Evolutionary conservation across 1,139 yeast species (phyloP), one percentile per base, ranked within the genome.

Genomic region (Petasospora fabianii): DNA sequence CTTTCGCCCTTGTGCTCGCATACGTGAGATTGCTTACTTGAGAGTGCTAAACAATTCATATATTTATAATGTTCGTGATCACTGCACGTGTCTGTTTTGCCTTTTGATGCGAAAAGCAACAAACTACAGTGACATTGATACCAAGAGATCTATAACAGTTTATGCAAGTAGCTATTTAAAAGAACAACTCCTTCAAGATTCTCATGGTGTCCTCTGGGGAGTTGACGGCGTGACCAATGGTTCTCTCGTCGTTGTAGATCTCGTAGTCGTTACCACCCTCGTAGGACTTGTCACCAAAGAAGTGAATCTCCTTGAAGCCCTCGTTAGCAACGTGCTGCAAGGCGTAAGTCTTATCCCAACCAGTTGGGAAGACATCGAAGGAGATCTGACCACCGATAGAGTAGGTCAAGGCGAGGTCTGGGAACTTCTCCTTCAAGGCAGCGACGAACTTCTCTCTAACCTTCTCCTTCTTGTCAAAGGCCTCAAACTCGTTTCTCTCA

Each of bases 341-440:
- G 68, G 96, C 86, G 72, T 90, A 94, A 48, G 98, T 94, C 79
- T 94, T 92, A 68, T 92, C 98, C 99, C 99, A 92, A 60, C 99
- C 99, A 50, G 96, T 85, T 70, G 99, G 99, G 90, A 92, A 92
- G 52, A 92, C 98, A 60, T 92, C 99, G 60, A 92, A 92, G 35
- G 98, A 92, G 65, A 92, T 92, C 75, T 92, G 97, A 55, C 99
- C 99, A 65, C 97, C 98, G 55, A 92, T 92, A 43, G 98, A 92
- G 76, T 84, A 94, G 53, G 97, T 90, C 63, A 92, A 77, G 38
- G 83, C 85, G 58, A 71, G 73, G 65, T 90, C 94, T 44, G 92
- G 66, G 73, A 92, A 92, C 57, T 82, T 77, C 62, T 79, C 75
- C 68, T 76, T 84, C 61, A 92, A 76, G 38, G 96, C 97, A 40